Base-by-base conservation (phyloP, 148 eudicot species). In the Chenopodium quinoa region DNA sequence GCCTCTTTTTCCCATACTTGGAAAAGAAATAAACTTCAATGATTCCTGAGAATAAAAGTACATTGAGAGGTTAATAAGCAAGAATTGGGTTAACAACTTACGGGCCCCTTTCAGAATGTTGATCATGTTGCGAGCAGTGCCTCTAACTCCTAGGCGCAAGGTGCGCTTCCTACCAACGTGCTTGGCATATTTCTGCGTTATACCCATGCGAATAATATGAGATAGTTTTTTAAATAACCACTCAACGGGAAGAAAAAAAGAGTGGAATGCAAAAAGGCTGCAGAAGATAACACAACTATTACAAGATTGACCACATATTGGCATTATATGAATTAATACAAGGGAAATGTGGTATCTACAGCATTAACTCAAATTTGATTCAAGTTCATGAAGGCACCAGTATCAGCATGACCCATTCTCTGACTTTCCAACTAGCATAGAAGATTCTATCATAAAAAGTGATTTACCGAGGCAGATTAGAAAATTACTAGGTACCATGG, bases 41-140 rank as follows among this genome's bases (percentile, higher is more conserved):
- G 29, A 23, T 50, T 50, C 4, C 23, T 2, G 56, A 23, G 64
- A 22, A 25, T 17, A 34, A 25, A 10, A 50, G 4, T 27, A 25
- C 46, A 23, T 19, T 27, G 40, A 71, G 1, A 44, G n/a, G 50
- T 27, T 48, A 62, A 68, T 4, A 47, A 56, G 29, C n/a, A 27
- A 16, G 54, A 20, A 78, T 0, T 65, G 52, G 14, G 32, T 17
- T 37, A 17, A 54, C 75, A 40, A 80, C 84, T 86, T 90, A 93
- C 99, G 89, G 62, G 99, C 95, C n/a, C 99, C 98, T 44, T 91
- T 83, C 84, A 95, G 85, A 72, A 95, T 93, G 32, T 88, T 79
- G 83, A 91, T 87, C 99, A 95, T 95, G 85, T 95, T 93, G 79
- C 97, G 97, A 81, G 99, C 97, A 86, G 94, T 92, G 84, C 99